These are phyloP conservation scores for Pseudonectria buxi DNA, from an alignment of 2,329 filamentous ascomycete species.

Conservation along the genomic window DNA sequence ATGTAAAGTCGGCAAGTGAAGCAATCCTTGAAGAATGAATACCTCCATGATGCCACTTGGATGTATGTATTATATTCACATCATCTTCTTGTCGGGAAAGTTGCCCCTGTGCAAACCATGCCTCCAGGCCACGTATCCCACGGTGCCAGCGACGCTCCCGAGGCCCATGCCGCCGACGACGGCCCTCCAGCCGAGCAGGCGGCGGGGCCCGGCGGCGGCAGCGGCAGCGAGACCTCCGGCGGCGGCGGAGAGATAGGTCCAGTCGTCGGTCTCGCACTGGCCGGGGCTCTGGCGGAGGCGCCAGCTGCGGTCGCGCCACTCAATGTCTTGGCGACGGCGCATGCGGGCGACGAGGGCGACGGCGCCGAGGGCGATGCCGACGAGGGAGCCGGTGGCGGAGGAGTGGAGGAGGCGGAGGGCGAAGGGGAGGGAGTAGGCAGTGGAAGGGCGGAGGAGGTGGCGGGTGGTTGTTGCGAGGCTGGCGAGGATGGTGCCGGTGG, in stretches of 20 bases:
- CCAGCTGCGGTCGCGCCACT: conserved; percentile 60
- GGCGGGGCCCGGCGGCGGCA: conserved; percentile 17
- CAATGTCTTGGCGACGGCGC: conserved; percentile 49
- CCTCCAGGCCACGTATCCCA: conserved; percentile 43
- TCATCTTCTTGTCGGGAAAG: conserved; percentile 24
- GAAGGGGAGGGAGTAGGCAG: conserved; percentile 23
- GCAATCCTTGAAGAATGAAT: too few species aligned
- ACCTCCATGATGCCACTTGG: too few species aligned
- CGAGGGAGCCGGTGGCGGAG: conserved; percentile 37
- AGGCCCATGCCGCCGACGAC: conserved; percentile 38
- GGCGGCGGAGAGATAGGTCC: conserved; percentile 39
- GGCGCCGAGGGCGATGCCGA: conserved; percentile 38
- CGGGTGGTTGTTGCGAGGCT: conserved; percentile 31
- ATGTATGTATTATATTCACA: too few species aligned
- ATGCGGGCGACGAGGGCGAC: conserved; percentile 43
- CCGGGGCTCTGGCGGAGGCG: conserved; percentile 50
- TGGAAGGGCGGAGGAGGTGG: conserved; percentile 22
- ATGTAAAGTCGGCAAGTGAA: too few species aligned
- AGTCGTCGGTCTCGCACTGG: conserved; percentile 52
- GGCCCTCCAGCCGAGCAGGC: conserved; percentile 31
- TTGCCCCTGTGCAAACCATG: conserved; percentile 41
- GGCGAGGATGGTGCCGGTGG: conserved; percentile 45
- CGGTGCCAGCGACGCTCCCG: conserved; percentile 43
- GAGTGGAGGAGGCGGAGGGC: conserved; percentile 35
- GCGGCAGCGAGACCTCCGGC: conserved; percentile 28